Conservation (phyloP, 2,329 filamentous ascomycete genomes). For the Ophiostoma perfectum region DNA sequence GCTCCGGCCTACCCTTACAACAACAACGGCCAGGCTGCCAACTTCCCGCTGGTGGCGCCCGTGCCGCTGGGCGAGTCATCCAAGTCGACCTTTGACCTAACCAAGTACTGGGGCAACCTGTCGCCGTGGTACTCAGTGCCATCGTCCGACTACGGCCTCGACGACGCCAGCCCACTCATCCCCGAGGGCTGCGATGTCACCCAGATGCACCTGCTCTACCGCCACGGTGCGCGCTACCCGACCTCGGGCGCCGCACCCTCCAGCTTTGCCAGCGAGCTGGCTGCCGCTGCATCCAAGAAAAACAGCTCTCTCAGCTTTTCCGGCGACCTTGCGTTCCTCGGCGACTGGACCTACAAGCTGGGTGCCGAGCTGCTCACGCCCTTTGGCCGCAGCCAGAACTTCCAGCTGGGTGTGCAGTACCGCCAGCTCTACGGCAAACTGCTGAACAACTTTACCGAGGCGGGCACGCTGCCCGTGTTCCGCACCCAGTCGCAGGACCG, state of each 20-base stretch:
- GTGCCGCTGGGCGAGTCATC: not conserved
- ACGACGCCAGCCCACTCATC: not conserved
- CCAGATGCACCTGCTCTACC: constrained; percentile 10
- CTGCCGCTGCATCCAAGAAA: not conserved
- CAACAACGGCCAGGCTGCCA: constrained; percentile 11
- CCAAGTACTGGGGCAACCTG: constrained; percentile 7
- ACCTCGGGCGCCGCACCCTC: not conserved
- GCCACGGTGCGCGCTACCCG: constrained; percentile 1
- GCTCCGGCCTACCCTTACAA: constrained; percentile 2
- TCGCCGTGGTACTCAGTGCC: constrained; percentile 8
- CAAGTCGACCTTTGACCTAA: constrained; percentile 3
- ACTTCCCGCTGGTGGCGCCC: constrained; percentile 7
- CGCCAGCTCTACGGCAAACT: constrained; percentile 10
- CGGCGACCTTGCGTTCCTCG: constrained; percentile 2
- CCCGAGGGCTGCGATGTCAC: constrained; percentile 3
- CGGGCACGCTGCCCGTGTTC: constrained; percentile 4
- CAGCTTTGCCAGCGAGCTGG: not conserved
- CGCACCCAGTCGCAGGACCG: constrained; percentile 9
- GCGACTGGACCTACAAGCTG: constrained; percentile 12
- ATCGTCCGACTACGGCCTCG: not conserved
- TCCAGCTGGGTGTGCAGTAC: constrained; percentile 7
- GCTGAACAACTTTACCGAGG: constrained; percentile 10
- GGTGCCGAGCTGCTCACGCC: not conserved
- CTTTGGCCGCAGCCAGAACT: constrained; percentile 7
- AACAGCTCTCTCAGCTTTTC: constrained; percentile 8